Conservation (phyloP, 2,329 filamentous ascomycete genomes). For the Leptodontidium sp. region DNA sequence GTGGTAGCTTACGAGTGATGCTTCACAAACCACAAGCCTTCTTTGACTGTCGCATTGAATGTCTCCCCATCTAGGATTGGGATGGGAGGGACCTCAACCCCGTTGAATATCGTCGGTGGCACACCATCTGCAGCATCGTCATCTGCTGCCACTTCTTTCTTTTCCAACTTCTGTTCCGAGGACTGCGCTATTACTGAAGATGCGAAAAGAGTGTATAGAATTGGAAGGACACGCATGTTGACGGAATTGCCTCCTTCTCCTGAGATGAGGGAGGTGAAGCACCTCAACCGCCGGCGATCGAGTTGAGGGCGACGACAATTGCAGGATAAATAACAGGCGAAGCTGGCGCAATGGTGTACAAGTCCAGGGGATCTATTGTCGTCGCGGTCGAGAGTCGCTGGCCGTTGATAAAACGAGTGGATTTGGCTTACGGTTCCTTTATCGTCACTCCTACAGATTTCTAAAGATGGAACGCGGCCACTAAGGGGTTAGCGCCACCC, state of each 20-base stretch:
- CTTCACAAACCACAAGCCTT: conserved; percentile 48
- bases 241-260: conserved; percentile 35
- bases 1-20: conserved; percentile 44
- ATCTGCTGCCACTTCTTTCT: conserved; percentile 22
- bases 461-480: conserved; percentile 28
- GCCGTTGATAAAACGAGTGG: conserved; percentile 26
- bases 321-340: conserved; percentile 7
- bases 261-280: conserved; percentile 31
- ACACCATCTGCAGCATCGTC: conserved; percentile 36
- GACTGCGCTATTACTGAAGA: conserved; percentile 39
- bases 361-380: conserved; percentile 12
- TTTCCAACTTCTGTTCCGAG: conserved; percentile 29
- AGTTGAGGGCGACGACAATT: conserved; percentile 23
- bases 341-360: conserved; percentile 25
- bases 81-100: conserved; percentile 58
- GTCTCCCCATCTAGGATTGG: conserved; percentile 56
- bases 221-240: conserved; percentile 45
- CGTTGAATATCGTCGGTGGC: conserved; percentile 58
- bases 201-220: conserved; percentile 41
- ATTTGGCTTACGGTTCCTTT: conserved; percentile 20
- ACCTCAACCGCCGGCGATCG: conserved; percentile 38
- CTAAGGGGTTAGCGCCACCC: conserved; percentile 19
- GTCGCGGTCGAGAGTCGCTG: conserved; percentile 25
- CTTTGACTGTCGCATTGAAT: conserved; percentile 48
- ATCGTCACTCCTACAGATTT: conserved; percentile 26